Percentiles rank a stretch among this genome's conserved stretches.
These are phyloP conservation scores for Scenedesmus sp. DNA, from an alignment of 163 green algal species.

Conservation along the genomic window DNA sequence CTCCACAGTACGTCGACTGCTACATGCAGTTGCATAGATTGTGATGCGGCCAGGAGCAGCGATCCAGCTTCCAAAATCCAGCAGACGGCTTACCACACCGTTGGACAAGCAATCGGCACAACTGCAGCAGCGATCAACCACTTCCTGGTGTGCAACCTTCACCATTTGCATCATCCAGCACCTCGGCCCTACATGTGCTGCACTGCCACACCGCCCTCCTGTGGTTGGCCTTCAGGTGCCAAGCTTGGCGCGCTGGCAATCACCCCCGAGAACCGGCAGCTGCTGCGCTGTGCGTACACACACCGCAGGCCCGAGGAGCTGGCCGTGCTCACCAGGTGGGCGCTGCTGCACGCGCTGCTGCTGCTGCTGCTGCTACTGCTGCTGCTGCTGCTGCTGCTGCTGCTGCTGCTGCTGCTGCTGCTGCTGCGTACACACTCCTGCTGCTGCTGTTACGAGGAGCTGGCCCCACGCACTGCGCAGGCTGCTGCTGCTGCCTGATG, in stretches of 20 bases:
- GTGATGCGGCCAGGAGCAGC: no score
- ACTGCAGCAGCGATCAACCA: no score
- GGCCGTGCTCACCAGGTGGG: constrained; percentile 79
- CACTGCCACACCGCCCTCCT: neutral
- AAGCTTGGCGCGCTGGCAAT: constrained; percentile 78
- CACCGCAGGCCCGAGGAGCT: constrained; percentile 91
- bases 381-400: neutral
- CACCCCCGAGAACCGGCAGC: constrained; percentile 82
- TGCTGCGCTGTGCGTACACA: constrained; percentile 89
- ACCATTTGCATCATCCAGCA: no score
- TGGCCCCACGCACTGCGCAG: no score
- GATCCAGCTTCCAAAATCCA: no score
- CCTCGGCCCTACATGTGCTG: neutral
- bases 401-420: neutral
- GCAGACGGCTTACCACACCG: no score
- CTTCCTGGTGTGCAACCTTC: no score
- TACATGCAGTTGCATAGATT: no score
- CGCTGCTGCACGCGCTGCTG: neutral
- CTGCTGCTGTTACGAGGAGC: no score
- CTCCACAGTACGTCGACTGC: no score
- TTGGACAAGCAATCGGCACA: no score
- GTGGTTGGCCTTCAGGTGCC: constrained; percentile 45
- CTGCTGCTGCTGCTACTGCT: neutral
- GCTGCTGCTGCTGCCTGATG: constrained; percentile 10
- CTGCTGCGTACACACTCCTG: no score